Base-by-base conservation (phyloP, 305 asterid genomes). In the Withania somnifera region DNA sequence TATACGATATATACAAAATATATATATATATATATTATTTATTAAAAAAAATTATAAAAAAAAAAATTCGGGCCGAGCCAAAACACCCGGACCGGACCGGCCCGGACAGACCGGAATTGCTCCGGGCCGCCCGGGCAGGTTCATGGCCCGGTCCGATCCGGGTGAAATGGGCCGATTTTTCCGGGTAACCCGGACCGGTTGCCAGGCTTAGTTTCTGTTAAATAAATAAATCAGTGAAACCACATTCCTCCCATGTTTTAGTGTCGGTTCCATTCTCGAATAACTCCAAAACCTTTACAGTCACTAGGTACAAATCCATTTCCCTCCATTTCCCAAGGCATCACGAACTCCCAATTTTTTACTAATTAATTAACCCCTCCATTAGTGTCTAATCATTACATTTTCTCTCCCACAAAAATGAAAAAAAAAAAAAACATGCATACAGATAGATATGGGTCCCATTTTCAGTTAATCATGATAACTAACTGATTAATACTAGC, bases 161-260 rank as follows among this genome's bases (percentile, higher is more conserved):
- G n/a, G n/a, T n/a, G n/a, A n/a, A n/a, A n/a, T n/a, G n/a, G n/a
- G n/a, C n/a, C n/a, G n/a, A n/a, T n/a, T n/a, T n/a, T n/a, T n/a
- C n/a, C n/a, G n/a, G n/a, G n/a, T n/a, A n/a, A n/a, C n/a, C n/a
- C n/a, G n/a, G n/a, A n/a, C n/a, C n/a, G n/a, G n/a, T n/a, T n/a
- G n/a, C n/a, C n/a, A n/a, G n/a, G n/a, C n/a, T n/a, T n/a, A n/a
- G n/a, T n/a, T n/a, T n/a, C n/a, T n/a, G n/a, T n/a, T n/a, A n/a
- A n/a, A n/a, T 45, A 61, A 78, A 84, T 79, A 69, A 86, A 51
- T 73, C 79, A 80, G 76, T 69, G 77, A 63, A 86, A 86, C 86
- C 89, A 90, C 92, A 90, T 89, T 85, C 93, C 81, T 83, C 87
- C 60, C 93, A 90, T 90, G 92, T 89, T 91, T 86, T 53, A 67